These are phyloP conservation scores for Penicillium occitanis DNA, from an alignment of 2,329 filamentous ascomycete genomes.

Conservation along the genomic window DNA sequence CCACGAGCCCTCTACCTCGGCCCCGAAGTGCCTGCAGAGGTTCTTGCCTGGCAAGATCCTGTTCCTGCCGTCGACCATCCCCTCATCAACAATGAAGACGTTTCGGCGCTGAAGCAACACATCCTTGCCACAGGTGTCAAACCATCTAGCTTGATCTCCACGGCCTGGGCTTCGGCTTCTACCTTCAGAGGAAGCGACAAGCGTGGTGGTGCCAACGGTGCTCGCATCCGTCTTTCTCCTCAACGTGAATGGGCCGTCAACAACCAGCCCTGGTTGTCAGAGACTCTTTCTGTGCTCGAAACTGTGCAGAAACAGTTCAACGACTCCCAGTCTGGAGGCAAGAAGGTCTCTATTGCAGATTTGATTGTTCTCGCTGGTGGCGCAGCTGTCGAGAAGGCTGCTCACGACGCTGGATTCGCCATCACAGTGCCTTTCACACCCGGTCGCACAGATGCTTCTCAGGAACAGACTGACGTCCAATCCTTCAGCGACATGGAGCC, in stretches of 20 bases:
- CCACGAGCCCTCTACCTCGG: slow-evolving; percentile 69
- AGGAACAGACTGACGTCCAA: slow-evolving; percentile 68
- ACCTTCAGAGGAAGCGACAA: slow-evolving; percentile 75
- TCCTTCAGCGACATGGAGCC: slow-evolving; percentile 69
- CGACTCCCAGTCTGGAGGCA: slow-evolving; percentile 50
- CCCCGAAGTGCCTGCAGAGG: slow-evolving; percentile 70
- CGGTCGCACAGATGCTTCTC: slow-evolving; percentile 68
- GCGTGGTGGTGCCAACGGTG: slow-evolving; percentile 79
- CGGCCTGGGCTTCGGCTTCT: slow-evolving; percentile 69
- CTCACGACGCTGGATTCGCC: slow-evolving; percentile 38
- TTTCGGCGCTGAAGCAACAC: slow-evolving; percentile 65
- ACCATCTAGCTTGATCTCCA: slow-evolving; percentile 61
- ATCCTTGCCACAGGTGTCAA: slow-evolving; percentile 64
- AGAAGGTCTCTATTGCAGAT: slow-evolving; percentile 77
- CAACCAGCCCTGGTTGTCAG: slow-evolving; percentile 65
- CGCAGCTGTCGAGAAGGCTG: slow-evolving; percentile 71
- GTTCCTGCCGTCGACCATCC: slow-evolving; percentile 61
- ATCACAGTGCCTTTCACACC: slow-evolving; percentile 69
- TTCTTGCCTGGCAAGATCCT: slow-evolving; percentile 73
- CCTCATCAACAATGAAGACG: slow-evolving; percentile 62
- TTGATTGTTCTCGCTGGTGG: slow-evolving; percentile 72
- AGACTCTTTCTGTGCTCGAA: slow-evolving; percentile 64
- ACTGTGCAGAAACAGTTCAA: slow-evolving; percentile 67
- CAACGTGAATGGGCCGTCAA: slow-evolving; percentile 73
- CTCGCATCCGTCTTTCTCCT: slow-evolving; percentile 70